These are phyloP conservation scores for Toxoplasma gondii DNA, from an alignment of 169 alveolate species.

Conservation along the genomic window DNA sequence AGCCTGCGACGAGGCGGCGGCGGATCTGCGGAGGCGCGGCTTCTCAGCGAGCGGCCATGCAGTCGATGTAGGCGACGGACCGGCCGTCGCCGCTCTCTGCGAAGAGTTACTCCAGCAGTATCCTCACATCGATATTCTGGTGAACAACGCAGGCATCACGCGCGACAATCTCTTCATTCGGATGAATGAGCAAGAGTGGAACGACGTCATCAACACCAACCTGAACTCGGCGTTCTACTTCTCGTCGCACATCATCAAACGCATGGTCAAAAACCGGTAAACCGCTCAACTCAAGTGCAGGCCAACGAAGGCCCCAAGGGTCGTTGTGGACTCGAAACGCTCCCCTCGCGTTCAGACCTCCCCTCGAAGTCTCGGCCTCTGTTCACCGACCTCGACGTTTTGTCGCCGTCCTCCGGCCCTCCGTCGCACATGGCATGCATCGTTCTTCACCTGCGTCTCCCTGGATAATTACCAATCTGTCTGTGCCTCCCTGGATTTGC, in stretches of 20 bases:
- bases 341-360: not conserved
- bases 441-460: no score
- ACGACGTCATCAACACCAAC: constrained; percentile 85
- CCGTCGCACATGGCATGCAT: no score
- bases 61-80: constrained; percentile 73
- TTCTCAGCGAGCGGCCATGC: constrained; percentile 70
- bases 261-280: constrained; percentile 70
- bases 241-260: constrained; percentile 68
- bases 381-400: not conserved
- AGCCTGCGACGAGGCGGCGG: constrained; percentile 76
- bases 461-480: no score
- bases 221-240: constrained; percentile 77
- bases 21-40: constrained; percentile 68
- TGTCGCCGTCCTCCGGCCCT: no score
- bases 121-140: constrained; percentile 87
- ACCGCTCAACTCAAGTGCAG: not conserved
- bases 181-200: constrained; percentile 91
- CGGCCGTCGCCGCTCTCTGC: constrained; percentile 67
- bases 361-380: not conserved
- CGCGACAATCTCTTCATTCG: constrained; percentile 85
- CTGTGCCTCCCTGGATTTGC: no score
- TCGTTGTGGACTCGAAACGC: not conserved
- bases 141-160: constrained; percentile 93
- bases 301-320: not conserved
- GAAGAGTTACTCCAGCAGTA: constrained; percentile 64